phyloP scores from a whole-genome alignment of 2,329 filamentous ascomycete genomes.

The Lachnellula cervina region DNA sequence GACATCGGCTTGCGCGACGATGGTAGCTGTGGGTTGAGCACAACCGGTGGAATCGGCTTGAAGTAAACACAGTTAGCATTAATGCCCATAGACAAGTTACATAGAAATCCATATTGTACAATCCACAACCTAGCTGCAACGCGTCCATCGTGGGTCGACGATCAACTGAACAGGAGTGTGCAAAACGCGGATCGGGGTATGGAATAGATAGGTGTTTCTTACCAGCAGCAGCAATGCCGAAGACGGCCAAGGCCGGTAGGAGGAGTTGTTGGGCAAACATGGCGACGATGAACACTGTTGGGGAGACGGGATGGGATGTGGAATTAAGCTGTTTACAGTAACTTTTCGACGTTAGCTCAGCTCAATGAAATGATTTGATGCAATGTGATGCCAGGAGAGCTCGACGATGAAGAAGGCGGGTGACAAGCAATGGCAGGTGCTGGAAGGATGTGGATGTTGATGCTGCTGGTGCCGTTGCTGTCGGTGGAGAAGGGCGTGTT shows the following conservation, averaged over 20 bases:
- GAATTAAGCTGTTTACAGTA: constrained; percentile 21
- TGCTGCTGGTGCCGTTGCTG: background rate
- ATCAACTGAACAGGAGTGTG: background rate
- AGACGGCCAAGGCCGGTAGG: constrained; percentile 20
- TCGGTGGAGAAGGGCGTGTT: constrained; percentile 6
- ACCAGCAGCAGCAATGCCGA: constrained; percentile 24
- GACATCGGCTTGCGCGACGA: constrained; percentile 30
- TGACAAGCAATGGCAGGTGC: background rate
- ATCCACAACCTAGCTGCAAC: background rate
- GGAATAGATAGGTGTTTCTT: constrained; percentile 13
- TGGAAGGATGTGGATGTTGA: background rate
- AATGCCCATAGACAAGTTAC: background rate
- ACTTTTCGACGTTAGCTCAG: constrained; percentile 19
- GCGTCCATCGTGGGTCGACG: background rate
- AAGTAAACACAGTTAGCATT: background rate
- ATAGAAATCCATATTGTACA: no score
- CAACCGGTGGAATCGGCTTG: constrained; percentile 22
- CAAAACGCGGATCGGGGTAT: no score
- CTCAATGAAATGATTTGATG: constrained; percentile 15
- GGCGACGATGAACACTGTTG: constrained; percentile 5
- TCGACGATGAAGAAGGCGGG: no score
- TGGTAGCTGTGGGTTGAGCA: constrained; percentile 28
- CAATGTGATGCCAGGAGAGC: constrained; percentile 9
- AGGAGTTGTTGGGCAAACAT: constrained; percentile 24
- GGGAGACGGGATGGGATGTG: no score